A percentile compares a stretch with the other conserved stretches of the same genome.
Evolutionary conservation across 2,329 filamentous ascomycete genomes (phyloP).

Genomic region (Aspergillus pseudoterreus): DNA sequence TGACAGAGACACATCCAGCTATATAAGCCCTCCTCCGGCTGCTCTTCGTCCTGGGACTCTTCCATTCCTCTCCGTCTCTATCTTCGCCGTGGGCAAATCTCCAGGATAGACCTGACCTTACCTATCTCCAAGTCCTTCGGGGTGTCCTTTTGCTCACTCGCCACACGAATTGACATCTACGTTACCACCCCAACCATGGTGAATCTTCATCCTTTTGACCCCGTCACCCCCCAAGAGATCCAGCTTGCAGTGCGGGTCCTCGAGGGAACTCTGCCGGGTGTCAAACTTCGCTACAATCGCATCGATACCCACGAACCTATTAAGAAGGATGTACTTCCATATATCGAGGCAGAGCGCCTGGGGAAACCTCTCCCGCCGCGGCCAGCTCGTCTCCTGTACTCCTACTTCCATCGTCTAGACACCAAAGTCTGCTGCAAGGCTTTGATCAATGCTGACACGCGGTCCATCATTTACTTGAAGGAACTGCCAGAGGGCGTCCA

Average conservation of each 20-base stretch:
- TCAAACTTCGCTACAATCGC: slow-evolving; percentile 56
- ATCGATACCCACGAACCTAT: slow-evolving; percentile 64
- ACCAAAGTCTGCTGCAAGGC: slow-evolving; percentile 40
- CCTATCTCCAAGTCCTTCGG: no score
- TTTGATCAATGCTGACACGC: slow-evolving; percentile 39
- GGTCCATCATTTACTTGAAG: slow-evolving; percentile 32
- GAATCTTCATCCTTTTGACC: slow-evolving; percentile 36
- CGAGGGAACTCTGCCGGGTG: slow-evolving; percentile 32
- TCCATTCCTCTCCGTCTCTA: not conserved
- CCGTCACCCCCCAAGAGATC: slow-evolving; percentile 36
- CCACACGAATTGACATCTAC: slow-evolving; percentile 10
- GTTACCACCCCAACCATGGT: not conserved
- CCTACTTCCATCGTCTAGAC: slow-evolving; percentile 45
- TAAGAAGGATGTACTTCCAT: slow-evolving; percentile 56
- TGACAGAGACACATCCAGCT: not conserved
- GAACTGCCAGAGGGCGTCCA: slow-evolving; percentile 46
- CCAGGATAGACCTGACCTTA: no score
- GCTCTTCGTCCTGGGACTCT: not conserved
- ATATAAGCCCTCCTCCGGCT: not conserved
- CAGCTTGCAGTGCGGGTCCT: slow-evolving; percentile 33
- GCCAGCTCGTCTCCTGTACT: slow-evolving; percentile 53
- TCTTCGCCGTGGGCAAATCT: no score
- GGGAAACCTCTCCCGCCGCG: slow-evolving; percentile 46
- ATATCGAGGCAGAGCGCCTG: slow-evolving; percentile 60
- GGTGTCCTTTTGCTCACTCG: no score